phyloP scores from a whole-genome alignment of 345 rosid genomes.

The Murraya paniculata region DNA sequence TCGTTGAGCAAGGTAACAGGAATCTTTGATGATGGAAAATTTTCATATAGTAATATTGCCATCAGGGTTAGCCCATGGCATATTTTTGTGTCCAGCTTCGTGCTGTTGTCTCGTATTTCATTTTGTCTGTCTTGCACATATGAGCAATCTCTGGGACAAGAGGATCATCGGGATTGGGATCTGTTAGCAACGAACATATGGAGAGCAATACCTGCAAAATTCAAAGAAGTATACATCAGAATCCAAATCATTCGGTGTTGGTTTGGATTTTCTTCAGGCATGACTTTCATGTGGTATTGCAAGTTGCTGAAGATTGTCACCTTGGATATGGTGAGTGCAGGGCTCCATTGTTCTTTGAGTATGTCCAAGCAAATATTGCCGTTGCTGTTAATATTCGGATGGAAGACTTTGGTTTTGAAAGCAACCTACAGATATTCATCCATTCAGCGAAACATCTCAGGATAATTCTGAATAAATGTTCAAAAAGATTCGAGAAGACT shows the following conservation, averaged over 20 bases:
- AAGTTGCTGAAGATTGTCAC: slow-evolving; percentile 20
- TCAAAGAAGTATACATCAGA: neutral
- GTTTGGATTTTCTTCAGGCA: no score
- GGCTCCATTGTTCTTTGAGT: slow-evolving; percentile 75
- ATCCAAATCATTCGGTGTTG: neutral
- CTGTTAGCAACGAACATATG: slow-evolving; percentile 64
- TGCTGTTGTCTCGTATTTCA: slow-evolving; percentile 57
- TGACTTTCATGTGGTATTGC: neutral
- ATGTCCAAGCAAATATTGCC: slow-evolving; percentile 67
- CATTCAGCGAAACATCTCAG: neutral
- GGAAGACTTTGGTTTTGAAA: slow-evolving; percentile 62
- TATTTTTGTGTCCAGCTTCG: slow-evolving; percentile 68
- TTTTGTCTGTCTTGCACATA: slow-evolving; percentile 49
- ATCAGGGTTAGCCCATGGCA: slow-evolving; percentile 46
- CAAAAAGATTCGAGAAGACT: neutral
- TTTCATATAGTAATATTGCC: neutral
- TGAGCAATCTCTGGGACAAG: slow-evolving; percentile 63
- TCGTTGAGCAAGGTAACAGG: neutral
- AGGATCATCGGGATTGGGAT: slow-evolving; percentile 69
- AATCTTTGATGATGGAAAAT: neutral
- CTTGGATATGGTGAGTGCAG: slow-evolving; percentile 69
- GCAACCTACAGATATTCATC: slow-evolving; percentile 40
- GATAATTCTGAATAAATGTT: neutral
- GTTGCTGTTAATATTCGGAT: slow-evolving; percentile 61
- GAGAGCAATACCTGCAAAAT: slow-evolving; percentile 53